A percentile compares a stretch with the other conserved stretches of the same genome.
Evolutionary conservation across 352 stramenopile species (phyloP).

Genomic region (Aphanomyces cochlioides): DNA sequence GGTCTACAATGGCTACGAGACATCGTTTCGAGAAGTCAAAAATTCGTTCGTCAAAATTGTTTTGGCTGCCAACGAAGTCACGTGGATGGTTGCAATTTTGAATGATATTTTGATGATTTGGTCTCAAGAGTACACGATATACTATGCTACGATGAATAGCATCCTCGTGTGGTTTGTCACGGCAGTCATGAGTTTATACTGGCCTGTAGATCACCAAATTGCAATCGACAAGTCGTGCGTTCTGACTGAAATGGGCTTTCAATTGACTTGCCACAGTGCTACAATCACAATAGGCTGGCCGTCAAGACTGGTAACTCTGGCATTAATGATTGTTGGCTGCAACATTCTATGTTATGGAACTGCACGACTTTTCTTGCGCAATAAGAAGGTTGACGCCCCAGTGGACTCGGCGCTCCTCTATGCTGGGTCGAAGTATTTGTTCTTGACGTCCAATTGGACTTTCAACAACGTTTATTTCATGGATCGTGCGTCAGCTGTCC

Average conservation of each 20-base stretch:
- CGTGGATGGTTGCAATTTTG: conserved; percentile 14
- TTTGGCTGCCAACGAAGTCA: conserved; percentile 21
- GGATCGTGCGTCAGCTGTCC: conserved; percentile 6
- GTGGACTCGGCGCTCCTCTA: not conserved
- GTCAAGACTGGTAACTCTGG: not conserved
- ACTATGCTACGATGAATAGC: not conserved
- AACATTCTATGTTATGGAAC: not conserved
- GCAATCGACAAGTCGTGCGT: not conserved
- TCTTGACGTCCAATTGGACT: not conserved
- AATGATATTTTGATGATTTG: conserved; percentile 10
- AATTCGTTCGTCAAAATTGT: not conserved
- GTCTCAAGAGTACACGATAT: conserved; percentile 7
- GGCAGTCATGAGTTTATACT: not conserved
- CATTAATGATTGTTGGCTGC: not conserved
- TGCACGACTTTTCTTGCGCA: not conserved
- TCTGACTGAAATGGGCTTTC: conserved; percentile 11
- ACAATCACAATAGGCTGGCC: not conserved
- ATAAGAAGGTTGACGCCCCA: not conserved
- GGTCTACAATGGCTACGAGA: not conserved
- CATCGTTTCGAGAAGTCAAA: not conserved
- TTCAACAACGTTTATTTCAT: conserved; percentile 4
- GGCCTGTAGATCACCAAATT: not conserved
- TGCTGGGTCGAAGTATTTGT: not conserved
- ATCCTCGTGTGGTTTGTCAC: conserved; percentile 5
- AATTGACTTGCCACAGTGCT: conserved; percentile 1